Evolutionary conservation across 768 basidiomycete genomes (phyloP).

Genomic region (Leccinum arenicola): DNA sequence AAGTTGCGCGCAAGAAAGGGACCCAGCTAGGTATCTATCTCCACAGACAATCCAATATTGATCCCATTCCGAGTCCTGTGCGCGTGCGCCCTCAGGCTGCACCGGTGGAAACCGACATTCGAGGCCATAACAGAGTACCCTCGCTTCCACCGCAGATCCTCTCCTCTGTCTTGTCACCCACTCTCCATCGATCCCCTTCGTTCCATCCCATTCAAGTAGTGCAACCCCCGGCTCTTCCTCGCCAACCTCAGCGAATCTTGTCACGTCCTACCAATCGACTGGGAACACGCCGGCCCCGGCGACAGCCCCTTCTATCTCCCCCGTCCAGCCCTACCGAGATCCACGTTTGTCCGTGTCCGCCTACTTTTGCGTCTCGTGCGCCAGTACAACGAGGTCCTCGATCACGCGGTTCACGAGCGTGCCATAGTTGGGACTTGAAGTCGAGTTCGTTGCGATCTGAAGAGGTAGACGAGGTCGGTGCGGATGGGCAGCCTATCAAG

Average conservation of each 20-base stretch:
- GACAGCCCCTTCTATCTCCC: conserved; percentile 44
- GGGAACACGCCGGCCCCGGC: conserved; percentile 32
- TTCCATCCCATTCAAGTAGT: conserved; percentile 44
- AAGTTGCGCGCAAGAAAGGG: conserved; percentile 81
- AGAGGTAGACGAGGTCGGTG: conserved; percentile 41
- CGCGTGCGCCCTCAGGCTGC: conserved; percentile 44
- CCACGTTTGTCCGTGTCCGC: conserved; percentile 67
- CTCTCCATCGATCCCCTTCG: conserved; percentile 43
- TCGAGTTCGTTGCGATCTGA: conserved; percentile 52
- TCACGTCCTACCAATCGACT: conserved; percentile 38
- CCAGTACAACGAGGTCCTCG: conserved; percentile 78
- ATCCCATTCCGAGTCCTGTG: conserved; percentile 54
- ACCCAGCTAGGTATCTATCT: conserved; percentile 85
- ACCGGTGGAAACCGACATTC: conserved; percentile 37
- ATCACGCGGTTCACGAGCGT: conserved; percentile 81
- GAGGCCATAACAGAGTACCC: conserved; percentile 28
- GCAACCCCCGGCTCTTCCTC: conserved; percentile 38
- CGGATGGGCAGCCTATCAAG: conserved; percentile 33
- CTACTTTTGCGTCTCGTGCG: conserved; percentile 82
- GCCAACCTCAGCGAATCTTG: conserved; percentile 17
- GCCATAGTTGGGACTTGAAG: conserved; percentile 95
- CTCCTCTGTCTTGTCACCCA: conserved; percentile 24
- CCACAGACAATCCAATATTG: conserved; percentile 79
- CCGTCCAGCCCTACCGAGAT: conserved; percentile 73
- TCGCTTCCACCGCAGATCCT: conserved; percentile 32